These are phyloP conservation scores for Dimocarpus longan DNA, from an alignment of 345 rosid genomes.

Conservation along the genomic window DNA sequence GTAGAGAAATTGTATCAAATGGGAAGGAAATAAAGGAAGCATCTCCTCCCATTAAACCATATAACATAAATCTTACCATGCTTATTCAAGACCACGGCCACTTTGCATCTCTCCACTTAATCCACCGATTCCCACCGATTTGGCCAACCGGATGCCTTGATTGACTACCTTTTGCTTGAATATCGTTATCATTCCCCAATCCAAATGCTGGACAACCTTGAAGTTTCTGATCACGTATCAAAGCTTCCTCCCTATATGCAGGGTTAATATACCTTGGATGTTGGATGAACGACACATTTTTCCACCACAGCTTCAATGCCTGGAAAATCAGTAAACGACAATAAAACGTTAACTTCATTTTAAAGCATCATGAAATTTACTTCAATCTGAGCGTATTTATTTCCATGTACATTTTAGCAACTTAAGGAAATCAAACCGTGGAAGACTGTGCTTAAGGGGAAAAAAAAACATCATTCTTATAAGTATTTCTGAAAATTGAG, in stretches of 20 bases:
- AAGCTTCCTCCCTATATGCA: constrained; percentile 63
- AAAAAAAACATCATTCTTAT: no score
- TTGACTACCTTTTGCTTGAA: constrained; percentile 25
- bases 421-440: neutral
- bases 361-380: constrained; percentile 8
- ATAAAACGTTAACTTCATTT: neutral
- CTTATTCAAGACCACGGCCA: constrained; percentile 84
- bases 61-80: constrained; percentile 1
- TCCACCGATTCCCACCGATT: constrained; percentile 36
- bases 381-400: neutral
- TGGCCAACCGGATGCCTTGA: constrained; percentile 12
- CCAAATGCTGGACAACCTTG: constrained; percentile 40
- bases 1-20: neutral
- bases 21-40: neutral
- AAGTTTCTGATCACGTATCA: constrained; percentile 52
- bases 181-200: constrained; percentile 18
- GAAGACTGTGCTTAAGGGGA: neutral
- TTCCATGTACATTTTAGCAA: neutral
- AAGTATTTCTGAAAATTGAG: no score
- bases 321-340: constrained; percentile 21
- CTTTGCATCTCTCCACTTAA: constrained; percentile 88
- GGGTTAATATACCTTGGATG: constrained; percentile 75
- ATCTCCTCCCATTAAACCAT: neutral
- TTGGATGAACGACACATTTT: constrained; percentile 68
- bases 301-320: constrained; percentile 96